These are phyloP conservation scores for Rhizophora apiculata DNA, from an alignment of 345 rosid species.

Conservation along the genomic window DNA sequence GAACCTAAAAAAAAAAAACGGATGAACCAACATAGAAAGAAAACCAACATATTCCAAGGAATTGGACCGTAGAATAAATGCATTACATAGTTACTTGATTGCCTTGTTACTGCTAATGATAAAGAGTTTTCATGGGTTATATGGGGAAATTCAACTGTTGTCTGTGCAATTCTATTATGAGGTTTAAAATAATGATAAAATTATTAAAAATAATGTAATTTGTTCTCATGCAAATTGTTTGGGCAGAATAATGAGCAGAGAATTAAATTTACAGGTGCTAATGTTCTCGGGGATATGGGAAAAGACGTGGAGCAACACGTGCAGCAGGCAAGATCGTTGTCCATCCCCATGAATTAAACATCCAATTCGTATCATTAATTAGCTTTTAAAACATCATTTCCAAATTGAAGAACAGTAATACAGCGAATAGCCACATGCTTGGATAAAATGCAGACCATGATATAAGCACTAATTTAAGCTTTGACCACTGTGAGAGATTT, in stretches of 20 bases:
- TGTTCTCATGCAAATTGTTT: constrained; percentile 12
- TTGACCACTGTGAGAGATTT: constrained; percentile 21
- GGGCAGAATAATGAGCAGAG: constrained; percentile 18
- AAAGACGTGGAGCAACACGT: constrained; percentile 50
- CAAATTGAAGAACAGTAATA: not conserved
- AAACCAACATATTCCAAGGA: too few relatives aligned
- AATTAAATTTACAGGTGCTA: constrained; percentile 42
- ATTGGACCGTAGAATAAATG: too few relatives aligned
- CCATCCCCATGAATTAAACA: constrained; percentile 45
- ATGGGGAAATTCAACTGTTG: constrained; percentile 1
- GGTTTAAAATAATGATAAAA: not conserved
- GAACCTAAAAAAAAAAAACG: too few relatives aligned
- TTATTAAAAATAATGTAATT: constrained; percentile 11
- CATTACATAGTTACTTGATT: too few relatives aligned
- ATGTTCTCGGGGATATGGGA: constrained; percentile 41
- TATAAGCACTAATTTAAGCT: constrained; percentile 15
- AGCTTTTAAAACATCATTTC: not conserved
- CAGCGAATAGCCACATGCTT: not conserved
- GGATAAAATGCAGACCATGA: not conserved
- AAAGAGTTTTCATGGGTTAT: constrained; percentile 7
- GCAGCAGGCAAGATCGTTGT: constrained; percentile 46
- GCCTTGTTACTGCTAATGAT: too few relatives aligned
- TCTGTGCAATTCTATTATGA: not conserved
- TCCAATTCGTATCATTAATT: constrained; percentile 2
- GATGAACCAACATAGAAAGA: too few relatives aligned